phyloP scores from a whole-genome alignment of 2,329 filamentous ascomycete genomes.

The Epichloe coenophiala region DNA sequence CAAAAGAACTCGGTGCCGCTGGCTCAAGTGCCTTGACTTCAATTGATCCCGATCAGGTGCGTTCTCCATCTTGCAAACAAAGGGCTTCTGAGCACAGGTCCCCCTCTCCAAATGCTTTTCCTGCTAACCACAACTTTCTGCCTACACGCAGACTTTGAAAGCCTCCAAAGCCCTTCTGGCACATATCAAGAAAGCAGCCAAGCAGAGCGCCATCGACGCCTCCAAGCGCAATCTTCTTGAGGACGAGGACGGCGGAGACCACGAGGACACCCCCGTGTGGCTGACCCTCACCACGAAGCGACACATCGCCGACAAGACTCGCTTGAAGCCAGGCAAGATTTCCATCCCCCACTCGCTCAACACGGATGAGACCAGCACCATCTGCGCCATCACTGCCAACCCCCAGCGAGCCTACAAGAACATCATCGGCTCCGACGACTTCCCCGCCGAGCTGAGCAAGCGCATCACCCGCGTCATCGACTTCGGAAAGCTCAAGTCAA shows the following conservation, averaged over 20 bases:
- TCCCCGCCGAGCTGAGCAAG: constrained; percentile 51
- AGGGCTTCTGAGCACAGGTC: background rate
- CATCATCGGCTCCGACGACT: constrained; percentile 59
- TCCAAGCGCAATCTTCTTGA: constrained; percentile 44
- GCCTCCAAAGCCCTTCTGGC: constrained; percentile 49
- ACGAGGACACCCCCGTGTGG: constrained; percentile 42
- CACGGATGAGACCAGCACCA: constrained; percentile 46
- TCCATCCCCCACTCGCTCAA: constrained; percentile 59
- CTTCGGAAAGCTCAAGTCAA: constrained; percentile 62
- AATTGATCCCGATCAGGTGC: constrained; percentile 30
- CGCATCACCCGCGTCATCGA: constrained; percentile 69
- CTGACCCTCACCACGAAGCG: constrained; percentile 51
- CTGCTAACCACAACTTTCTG: background rate
- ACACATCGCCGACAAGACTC: constrained; percentile 57
- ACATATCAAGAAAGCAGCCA: constrained; percentile 45
- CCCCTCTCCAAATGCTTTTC: background rate
- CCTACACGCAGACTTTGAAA: constrained; percentile 37
- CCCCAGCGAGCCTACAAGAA: constrained; percentile 84
- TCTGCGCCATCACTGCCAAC: constrained; percentile 77
- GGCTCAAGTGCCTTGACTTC: constrained; percentile 18
- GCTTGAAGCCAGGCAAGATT: constrained; percentile 76
- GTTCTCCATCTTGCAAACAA: constrained; percentile 6
- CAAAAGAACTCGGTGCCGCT: constrained; percentile 24
- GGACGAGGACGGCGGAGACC: constrained; percentile 25
- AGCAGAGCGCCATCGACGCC: constrained; percentile 29